phyloP scores from a whole-genome alignment of 306 rosid species.

The Mimosa pudica region DNA sequence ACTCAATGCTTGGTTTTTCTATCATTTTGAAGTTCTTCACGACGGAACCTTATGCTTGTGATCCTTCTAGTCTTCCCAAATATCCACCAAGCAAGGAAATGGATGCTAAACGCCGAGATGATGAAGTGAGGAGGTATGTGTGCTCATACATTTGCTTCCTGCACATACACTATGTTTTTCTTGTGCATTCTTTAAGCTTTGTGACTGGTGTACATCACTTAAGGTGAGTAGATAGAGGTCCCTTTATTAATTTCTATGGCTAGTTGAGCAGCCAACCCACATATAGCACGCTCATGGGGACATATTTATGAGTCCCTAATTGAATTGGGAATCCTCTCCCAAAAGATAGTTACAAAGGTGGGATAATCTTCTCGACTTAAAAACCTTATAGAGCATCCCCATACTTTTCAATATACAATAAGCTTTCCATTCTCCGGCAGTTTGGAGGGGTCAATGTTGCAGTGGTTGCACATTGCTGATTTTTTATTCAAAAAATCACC shows the following conservation, averaged over 20 bases:
- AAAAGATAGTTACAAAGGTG: no score
- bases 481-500: no score
- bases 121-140: conserved; percentile 75
- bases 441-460: no score
- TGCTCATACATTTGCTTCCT: conserved; percentile 36
- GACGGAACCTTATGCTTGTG: conserved; percentile 83
- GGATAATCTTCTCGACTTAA: no score
- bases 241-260: neutral
- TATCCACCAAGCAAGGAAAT: conserved; percentile 97
- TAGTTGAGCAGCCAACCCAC: neutral
- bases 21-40: conserved; percentile 74
- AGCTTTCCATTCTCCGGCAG: no score
- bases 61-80: conserved; percentile 93
- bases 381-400: no score
- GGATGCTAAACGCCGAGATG: conserved; percentile 85
- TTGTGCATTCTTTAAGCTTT: neutral
- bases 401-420: no score
- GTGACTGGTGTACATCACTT: neutral
- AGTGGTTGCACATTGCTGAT: no score
- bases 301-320: no score
- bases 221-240: neutral
- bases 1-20: conserved; percentile 39
- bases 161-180: conserved; percentile 4
- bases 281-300: no score
- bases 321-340: no score